These are phyloP conservation scores for Acer yangbiense DNA, from an alignment of 345 rosid species.

Conservation along the genomic window DNA sequence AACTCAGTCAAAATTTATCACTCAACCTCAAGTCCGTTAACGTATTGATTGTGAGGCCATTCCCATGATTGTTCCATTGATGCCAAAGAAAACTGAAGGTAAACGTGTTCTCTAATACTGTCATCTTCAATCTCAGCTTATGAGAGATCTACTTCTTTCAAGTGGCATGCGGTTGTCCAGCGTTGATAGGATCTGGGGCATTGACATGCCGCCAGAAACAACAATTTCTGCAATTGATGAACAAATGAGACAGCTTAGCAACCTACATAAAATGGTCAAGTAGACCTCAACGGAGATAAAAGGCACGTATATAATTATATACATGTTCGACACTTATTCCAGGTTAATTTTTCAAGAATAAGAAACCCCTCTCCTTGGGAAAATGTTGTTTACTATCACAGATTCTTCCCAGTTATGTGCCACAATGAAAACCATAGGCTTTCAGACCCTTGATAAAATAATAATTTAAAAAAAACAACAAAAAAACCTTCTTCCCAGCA, in stretches of 20 bases:
- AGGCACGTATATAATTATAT: background rate
- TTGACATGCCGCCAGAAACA: conserved; percentile 97
- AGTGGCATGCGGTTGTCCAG: conserved; percentile 50
- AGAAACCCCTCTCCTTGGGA: background rate
- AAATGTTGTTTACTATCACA: background rate
- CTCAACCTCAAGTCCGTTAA: conserved; percentile 6
- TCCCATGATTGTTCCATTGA: conserved; percentile 15
- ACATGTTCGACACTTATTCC: background rate
- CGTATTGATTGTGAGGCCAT: conserved; percentile 2
- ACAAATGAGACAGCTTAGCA: conserved; percentile 9
- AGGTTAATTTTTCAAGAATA: background rate
- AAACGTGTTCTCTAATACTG: conserved; percentile 32
- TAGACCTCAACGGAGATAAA: background rate
- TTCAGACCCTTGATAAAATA: conserved; percentile 3
- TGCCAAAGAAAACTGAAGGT: conserved; percentile 6
- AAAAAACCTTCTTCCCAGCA: background rate
- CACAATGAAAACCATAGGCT: background rate
- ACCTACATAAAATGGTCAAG: conserved; percentile 4
- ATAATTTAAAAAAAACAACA: too few relatives aligned
- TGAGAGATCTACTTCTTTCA: conserved; percentile 65
- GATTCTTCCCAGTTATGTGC: background rate
- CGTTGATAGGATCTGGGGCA: conserved; percentile 88
- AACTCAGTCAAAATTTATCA: conserved; percentile 16
- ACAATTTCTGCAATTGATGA: conserved; percentile 73
- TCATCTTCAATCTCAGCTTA: conserved; percentile 51